Evolutionary conservation across 108 stramenopile genomes (phyloP).

Genomic region (Poteriospumella lacustris): DNA sequence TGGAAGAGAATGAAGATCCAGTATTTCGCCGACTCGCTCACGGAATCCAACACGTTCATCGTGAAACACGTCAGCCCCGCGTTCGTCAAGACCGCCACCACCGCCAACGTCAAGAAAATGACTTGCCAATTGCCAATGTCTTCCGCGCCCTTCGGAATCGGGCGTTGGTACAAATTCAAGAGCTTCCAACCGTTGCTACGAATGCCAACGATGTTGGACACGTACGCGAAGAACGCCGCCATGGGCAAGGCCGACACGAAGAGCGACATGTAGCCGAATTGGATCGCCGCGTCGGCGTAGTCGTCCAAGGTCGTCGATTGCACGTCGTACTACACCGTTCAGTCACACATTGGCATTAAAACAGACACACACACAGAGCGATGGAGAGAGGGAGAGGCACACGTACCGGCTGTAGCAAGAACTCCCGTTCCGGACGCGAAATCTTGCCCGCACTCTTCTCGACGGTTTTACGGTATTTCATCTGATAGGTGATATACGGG

Average conservation of each 20-base stretch:
- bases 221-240: slow-evolving; percentile 41
- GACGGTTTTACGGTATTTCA: not conserved
- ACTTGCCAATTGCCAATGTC: slow-evolving; percentile 81
- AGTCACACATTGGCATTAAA: no score
- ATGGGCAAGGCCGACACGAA: slow-evolving; percentile 51
- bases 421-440: not conserved
- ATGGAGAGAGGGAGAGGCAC: not conserved
- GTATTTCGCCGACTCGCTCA: not conserved
- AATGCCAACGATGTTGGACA: slow-evolving; percentile 44
- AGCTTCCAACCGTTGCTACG: slow-evolving; percentile 44
- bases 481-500: slow-evolving; percentile 4
- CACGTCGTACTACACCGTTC: slow-evolving; percentile 33
- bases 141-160: slow-evolving; percentile 58
- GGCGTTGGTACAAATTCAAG: slow-evolving; percentile 31
- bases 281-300: slow-evolving; percentile 40
- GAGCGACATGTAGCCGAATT: slow-evolving; percentile 43
- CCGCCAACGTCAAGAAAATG: slow-evolving; percentile 11
- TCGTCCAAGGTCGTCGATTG: slow-evolving; percentile 36
- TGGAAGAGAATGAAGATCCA: slow-evolving; percentile 54
- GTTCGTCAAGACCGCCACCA: slow-evolving; percentile 11
- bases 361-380: no score
- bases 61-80: slow-evolving; percentile 19
- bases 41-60: not conserved
- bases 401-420: not conserved
- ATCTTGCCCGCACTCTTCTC: not conserved